Percentiles rank a stretch among this genome's conserved stretches.
phyloP scores from a whole-genome alignment of 2,329 filamentous ascomycete species.

The Botrytis medusae region DNA sequence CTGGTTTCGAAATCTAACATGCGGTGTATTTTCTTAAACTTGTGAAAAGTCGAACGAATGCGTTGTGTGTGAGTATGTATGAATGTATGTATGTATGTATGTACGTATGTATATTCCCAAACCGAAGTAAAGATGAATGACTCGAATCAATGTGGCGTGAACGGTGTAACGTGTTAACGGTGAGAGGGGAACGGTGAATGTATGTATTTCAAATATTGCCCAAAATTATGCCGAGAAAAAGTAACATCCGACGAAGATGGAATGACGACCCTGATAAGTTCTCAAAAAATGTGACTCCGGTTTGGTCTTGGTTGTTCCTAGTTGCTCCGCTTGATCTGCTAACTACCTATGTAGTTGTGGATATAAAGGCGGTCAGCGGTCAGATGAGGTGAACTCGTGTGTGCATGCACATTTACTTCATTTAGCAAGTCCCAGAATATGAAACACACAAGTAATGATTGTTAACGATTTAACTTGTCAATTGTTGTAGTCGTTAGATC shows the following conservation, averaged over 20 bases:
- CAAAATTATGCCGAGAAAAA: not conserved
- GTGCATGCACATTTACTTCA: slow-evolving; percentile 3
- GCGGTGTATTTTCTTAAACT: not conserved
- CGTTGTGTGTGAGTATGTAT: too few species aligned
- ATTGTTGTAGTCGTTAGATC: not conserved
- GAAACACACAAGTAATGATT: not conserved
- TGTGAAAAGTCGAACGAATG: not conserved
- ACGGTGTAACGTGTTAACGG: not conserved
- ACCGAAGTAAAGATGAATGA: not conserved
- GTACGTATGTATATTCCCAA: not conserved
- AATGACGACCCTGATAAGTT: slow-evolving; percentile 1
- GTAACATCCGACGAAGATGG: not conserved
- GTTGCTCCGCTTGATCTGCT: slow-evolving; percentile 4
- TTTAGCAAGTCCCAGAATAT: slow-evolving; percentile 3
- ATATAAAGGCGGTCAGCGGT: slow-evolving; percentile 16
- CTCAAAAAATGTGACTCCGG: slow-evolving; percentile 1
- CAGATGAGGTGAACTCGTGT: slow-evolving; percentile 9
- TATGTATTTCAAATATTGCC: not conserved
- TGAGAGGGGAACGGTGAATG: slow-evolving; percentile 2
- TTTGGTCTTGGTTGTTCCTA: slow-evolving; percentile 6
- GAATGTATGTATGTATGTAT: not conserved
- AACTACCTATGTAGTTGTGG: slow-evolving; percentile 11
- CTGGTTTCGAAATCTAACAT: not conserved
- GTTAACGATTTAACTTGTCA: not conserved
- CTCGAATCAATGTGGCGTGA: slow-evolving; percentile 3